phyloP scores from a whole-genome alignment of 169 alveolate species.

The Plasmodium billcollinsi region DNA sequence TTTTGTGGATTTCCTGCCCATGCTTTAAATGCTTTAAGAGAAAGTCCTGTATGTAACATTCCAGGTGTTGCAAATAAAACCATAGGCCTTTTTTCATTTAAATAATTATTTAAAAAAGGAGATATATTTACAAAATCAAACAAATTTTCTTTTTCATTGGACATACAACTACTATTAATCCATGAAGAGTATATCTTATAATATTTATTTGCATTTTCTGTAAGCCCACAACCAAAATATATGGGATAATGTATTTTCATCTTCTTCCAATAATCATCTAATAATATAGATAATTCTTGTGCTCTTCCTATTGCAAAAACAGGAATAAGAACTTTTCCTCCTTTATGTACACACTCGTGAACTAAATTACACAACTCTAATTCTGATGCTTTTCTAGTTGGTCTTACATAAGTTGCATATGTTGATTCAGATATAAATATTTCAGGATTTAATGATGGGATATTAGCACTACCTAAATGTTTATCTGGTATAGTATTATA shows the following conservation, averaged over 20 bases:
- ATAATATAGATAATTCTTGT: constrained; percentile 96
- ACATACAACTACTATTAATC: constrained; percentile 93
- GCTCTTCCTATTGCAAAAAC: constrained; percentile 99
- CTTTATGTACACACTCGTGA: constrained; percentile 86
- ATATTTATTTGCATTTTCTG: constrained; percentile 97
- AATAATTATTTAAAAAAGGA: constrained; percentile 92
- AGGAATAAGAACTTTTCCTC: constrained; percentile 98
- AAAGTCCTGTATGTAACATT: constrained; percentile 98
- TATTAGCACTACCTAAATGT: constrained; percentile 97
- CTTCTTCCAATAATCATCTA: constrained; percentile 97
- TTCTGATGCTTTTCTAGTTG: constrained; percentile 96
- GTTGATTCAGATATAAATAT: constrained; percentile 97
- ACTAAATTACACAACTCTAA: constrained; percentile 95
- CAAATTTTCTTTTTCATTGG: constrained; percentile 89
- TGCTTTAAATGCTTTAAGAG: constrained; percentile 95
- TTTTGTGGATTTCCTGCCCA: constrained; percentile 97
- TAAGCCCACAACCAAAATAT: constrained; percentile 98
- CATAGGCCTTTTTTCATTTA: constrained; percentile 96
- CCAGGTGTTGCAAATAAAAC: constrained; percentile 99
- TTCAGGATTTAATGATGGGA: constrained; percentile 95
- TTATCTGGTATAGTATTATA: constrained; percentile 96
- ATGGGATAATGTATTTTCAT: constrained; percentile 94
- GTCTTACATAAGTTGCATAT: constrained; percentile 97
- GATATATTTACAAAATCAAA: constrained; percentile 94
- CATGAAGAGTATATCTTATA: constrained; percentile 95